Evolutionary conservation across 83 land plant species (phyloP), one percentile per base, ranked within the genome.

Genomic region (Larix sibirica): DNA sequence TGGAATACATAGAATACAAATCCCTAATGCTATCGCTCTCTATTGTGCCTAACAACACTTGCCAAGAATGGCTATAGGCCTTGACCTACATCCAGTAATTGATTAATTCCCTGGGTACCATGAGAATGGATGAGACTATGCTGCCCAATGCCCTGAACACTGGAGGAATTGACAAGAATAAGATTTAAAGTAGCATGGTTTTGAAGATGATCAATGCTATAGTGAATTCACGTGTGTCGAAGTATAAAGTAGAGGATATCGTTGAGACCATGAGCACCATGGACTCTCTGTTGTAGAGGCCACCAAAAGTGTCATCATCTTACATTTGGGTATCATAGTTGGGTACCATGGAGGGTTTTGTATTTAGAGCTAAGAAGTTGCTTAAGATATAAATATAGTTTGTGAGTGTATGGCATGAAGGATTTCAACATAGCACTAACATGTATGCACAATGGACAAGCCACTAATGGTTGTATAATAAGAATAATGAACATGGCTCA

Each of bases 51-150:
- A 90, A 21, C 71, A 60, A 28, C 20, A 96, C 97, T 66, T 94
- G 70, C 97, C 95, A 96, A 3, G 98, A 92, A 9, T 94, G 78
- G 16, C 97, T 95, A 36, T 75, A 64, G 4, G 94, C 94, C 26
- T 95, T 95, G 5, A 87, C 90, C 76, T 96, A 95, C 97, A 96
- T 96, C 67, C 91, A 40, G 75, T 94, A 95, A 1, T 95, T 96
- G 69, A 96, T 91, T 73, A 96, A 84, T 60, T 94, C 97, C 71
- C 93, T 96, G 9, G 98, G 98, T 71, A 96, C 98, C 94, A 96
- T 90, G 20, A 96, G 86, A 0, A 92, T 92, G 0, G 98, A 96
- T 6, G 98, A 96, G 21, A 91, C 91, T 42, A 96, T 82, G 78
- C 94, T 96, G 2, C 97, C 97, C 89, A 92, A 86, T 0, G 95